phyloP scores from a whole-genome alignment of 2,329 filamentous ascomycete genomes.

The Bipolaris cookei region DNA sequence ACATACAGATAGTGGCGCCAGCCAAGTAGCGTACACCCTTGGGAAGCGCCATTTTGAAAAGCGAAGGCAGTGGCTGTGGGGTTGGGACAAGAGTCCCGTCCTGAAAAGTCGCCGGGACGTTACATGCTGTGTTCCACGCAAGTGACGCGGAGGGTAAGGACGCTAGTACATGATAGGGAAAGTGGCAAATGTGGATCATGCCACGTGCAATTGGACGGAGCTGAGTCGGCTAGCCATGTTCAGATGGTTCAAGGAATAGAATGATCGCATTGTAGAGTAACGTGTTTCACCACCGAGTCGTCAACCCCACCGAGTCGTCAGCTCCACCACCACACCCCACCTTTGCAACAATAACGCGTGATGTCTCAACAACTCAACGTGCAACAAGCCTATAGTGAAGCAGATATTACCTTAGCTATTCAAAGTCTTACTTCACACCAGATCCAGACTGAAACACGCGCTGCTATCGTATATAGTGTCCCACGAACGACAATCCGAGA shows the following conservation, averaged over 20 bases:
- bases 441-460: too few species aligned
- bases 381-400: too few species aligned
- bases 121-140: conserved; percentile 14
- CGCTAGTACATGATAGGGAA: conserved; percentile 11
- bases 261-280: background rate
- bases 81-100: conserved; percentile 16
- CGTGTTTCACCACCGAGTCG: too few species aligned
- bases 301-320: too few species aligned
- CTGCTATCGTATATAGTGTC: too few species aligned
- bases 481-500: too few species aligned
- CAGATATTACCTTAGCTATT: too few species aligned
- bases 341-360: too few species aligned
- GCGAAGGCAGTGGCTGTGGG: conserved; percentile 6
- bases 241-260: background rate
- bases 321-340: too few species aligned
- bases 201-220: background rate
- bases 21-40: conserved; percentile 82
- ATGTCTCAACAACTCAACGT: too few species aligned
- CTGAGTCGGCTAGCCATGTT: background rate
- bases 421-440: too few species aligned
- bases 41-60: conserved; percentile 76
- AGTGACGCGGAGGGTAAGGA: conserved; percentile 17
- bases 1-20: conserved; percentile 72
- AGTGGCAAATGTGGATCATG: background rate
- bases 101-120: conserved; percentile 4